These are phyloP conservation scores for Kodamaea kakaduensis DNA, from an alignment of 805 yeast genomes.

Conservation along the genomic window DNA sequence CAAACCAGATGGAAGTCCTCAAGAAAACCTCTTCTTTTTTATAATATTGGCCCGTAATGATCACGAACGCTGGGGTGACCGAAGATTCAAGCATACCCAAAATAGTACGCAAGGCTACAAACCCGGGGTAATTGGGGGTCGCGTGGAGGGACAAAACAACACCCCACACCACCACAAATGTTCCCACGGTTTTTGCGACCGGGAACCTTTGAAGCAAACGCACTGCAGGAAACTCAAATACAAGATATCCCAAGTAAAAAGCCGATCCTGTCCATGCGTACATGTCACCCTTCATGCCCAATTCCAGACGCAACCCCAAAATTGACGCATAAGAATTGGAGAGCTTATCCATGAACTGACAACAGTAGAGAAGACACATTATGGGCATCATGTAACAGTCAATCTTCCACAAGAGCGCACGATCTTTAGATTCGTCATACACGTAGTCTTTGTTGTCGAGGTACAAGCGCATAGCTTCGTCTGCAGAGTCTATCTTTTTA, in stretches of 20 bases:
- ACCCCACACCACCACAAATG: conserved; percentile 61
- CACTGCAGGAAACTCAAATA: conserved; percentile 49
- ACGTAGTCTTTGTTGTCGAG: no score
- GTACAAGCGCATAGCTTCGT: no score
- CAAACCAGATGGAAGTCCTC: conserved; percentile 34
- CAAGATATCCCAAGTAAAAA: conserved; percentile 55
- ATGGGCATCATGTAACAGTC: conserved; percentile 50
- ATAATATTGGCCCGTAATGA: conserved; percentile 34
- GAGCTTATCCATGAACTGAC: conserved; percentile 59
- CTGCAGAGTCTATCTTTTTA: no score
- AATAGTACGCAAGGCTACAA: conserved; percentile 35
- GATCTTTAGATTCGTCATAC: no score
- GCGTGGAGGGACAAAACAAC: conserved; percentile 50
- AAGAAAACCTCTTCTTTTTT: conserved; percentile 32
- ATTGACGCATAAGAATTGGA: conserved; percentile 51
- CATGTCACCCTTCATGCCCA: conserved; percentile 41
- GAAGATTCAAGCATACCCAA: conserved; percentile 38
- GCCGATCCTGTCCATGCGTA: conserved; percentile 44
- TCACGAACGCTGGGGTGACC: conserved; percentile 40
- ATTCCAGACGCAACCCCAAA: conserved; percentile 45
- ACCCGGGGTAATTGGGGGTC: conserved; percentile 41
- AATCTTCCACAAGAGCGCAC: conserved; percentile 43
- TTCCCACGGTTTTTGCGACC: conserved; percentile 47
- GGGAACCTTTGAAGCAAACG: conserved; percentile 52
- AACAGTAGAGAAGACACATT: conserved; percentile 45